Evolutionary conservation across 805 yeast species (phyloP).

Genomic region (Hanseniaspora pseudoguilliermondii): DNA sequence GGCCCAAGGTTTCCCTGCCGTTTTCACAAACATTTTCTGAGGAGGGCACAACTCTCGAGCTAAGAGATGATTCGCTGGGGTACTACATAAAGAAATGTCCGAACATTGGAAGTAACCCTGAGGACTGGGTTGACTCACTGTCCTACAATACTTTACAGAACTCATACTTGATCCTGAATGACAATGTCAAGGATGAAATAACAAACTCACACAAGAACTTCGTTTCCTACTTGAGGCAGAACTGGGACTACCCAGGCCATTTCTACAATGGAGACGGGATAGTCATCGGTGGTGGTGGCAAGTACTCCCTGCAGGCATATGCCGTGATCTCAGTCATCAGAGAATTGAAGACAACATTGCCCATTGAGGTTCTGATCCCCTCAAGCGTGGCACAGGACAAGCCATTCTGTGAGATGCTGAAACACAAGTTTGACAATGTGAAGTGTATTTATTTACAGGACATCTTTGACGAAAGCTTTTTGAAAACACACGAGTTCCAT

Average conservation of each 20-base stretch:
- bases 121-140: neutral
- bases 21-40: conserved; percentile 2
- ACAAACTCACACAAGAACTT: neutral
- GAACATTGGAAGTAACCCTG: neutral
- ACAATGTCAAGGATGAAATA: neutral
- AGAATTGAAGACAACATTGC: conserved; percentile 46
- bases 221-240: neutral
- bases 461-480: conserved; percentile 37
- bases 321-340: conserved; percentile 51
- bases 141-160: neutral
- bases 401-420: conserved; percentile 52
- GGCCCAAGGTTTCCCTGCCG: neutral
- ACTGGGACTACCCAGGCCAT: neutral
- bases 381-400: conserved; percentile 45
- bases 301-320: conserved; percentile 57
- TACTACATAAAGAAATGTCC: conserved; percentile 3
- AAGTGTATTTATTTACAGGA: conserved; percentile 54
- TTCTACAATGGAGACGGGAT: conserved; percentile 30
- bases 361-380: conserved; percentile 70
- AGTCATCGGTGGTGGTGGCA: conserved; percentile 71
- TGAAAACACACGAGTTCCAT: conserved; percentile 37
- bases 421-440: conserved; percentile 37
- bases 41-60: neutral
- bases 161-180: conserved; percentile 1
- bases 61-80: neutral